Conservation (phyloP, 148 eudicot genomes). For the Euryodendron excelsum region DNA sequence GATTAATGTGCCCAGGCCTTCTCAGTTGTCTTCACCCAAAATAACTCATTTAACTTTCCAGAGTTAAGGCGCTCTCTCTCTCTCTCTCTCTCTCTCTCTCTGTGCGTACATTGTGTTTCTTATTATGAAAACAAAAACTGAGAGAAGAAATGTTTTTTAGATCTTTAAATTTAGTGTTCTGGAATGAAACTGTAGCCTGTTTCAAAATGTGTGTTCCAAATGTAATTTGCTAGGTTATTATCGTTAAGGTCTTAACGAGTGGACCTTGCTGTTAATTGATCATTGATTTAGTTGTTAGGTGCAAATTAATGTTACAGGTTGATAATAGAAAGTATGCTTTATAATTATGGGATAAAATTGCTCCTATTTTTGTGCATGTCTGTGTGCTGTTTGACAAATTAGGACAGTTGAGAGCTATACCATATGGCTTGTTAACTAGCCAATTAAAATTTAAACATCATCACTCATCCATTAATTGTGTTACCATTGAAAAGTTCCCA, state of each 20-base stretch:
- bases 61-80: background rate
- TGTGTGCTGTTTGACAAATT: background rate
- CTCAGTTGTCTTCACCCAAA: background rate
- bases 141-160: background rate
- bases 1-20: background rate
- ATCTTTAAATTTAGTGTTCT: background rate
- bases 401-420: background rate
- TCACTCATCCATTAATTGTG: background rate
- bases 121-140: background rate
- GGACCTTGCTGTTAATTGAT: background rate
- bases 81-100: constrained; percentile 5
- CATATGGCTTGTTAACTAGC: background rate
- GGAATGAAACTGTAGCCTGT: background rate
- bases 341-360: background rate
- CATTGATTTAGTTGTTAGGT: background rate
- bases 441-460: background rate
- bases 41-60: background rate
- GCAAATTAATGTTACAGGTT: background rate
- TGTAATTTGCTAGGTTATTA: background rate
- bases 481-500: background rate
- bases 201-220: background rate
- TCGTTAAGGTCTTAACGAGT: background rate
- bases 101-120: background rate
- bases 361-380: background rate
- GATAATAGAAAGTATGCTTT: background rate